Conservation (phyloP, 2,329 filamentous ascomycete species). For the Zymoseptoria pseudotritici region DNA sequence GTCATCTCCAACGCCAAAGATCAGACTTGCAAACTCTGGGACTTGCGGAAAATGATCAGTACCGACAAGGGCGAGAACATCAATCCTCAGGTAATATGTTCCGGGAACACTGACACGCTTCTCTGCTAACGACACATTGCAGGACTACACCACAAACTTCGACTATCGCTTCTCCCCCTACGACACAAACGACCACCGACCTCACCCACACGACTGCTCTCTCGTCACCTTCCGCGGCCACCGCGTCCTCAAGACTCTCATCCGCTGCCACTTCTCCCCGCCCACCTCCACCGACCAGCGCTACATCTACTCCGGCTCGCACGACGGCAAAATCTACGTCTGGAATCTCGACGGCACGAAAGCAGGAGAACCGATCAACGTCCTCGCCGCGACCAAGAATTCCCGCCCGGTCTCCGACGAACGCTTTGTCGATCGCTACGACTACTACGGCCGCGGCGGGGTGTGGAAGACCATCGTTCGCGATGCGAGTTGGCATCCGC, state of each 20-base stretch:
- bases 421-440: slow-evolving; percentile 49
- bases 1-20: slow-evolving; percentile 93
- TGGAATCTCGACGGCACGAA: slow-evolving; percentile 90
- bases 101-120: not conserved
- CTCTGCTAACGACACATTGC: slow-evolving; percentile 7
- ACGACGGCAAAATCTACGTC: slow-evolving; percentile 81
- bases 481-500: slow-evolving; percentile 87
- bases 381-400: slow-evolving; percentile 60
- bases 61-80: slow-evolving; percentile 55
- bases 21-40: slow-evolving; percentile 96
- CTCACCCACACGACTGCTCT: slow-evolving; percentile 79
- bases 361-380: slow-evolving; percentile 65
- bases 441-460: slow-evolving; percentile 48
- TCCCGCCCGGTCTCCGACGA: slow-evolving; percentile 51
- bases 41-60: slow-evolving; percentile 80
- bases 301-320: slow-evolving; percentile 88
- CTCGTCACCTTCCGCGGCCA: slow-evolving; percentile 92
- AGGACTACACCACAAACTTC: slow-evolving; percentile 55
- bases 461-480: slow-evolving; percentile 72
- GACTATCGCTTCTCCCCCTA: slow-evolving; percentile 68
- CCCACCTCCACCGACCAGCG: slow-evolving; percentile 75
- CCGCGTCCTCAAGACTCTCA: slow-evolving; percentile 78
- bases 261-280: slow-evolving; percentile 91
- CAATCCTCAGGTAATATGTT: slow-evolving; percentile 37
- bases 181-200: slow-evolving; percentile 57